phyloP scores from a whole-genome alignment of 371 early-diverging fungal genomes.

The Lichtheimia hyalospora region DNA sequence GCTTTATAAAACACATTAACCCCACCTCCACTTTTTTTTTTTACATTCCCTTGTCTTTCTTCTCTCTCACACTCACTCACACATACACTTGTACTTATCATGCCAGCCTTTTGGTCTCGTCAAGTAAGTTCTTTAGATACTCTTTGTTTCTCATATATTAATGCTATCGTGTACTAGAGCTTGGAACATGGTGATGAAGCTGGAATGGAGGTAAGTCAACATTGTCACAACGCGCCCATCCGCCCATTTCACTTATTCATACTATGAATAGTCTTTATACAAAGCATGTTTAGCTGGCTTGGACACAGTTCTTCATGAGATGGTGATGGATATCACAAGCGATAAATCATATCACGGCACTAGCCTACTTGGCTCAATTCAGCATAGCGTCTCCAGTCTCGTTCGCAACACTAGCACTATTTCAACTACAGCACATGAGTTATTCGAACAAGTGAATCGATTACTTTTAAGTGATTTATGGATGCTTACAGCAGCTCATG shows the following conservation, averaged over 20 bases:
- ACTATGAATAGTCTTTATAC: background rate
- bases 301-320: slow-evolving; percentile 2
- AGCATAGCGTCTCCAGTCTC: background rate
- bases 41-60: background rate
- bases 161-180: no score
- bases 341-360: background rate
- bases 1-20: background rate
- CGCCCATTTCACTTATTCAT: background rate
- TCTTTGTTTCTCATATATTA: no score
- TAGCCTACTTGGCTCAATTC: background rate
- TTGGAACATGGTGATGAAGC: background rate
- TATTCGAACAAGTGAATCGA: background rate
- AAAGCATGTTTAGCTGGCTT: slow-evolving; percentile 9
- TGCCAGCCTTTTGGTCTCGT: background rate
- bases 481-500: background rate
- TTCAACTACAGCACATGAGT: background rate
- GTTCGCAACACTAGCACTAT: background rate
- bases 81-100: background rate
- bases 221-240: no score
- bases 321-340: slow-evolving; percentile 1
- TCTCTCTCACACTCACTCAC: background rate
- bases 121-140: background rate
- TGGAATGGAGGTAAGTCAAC: slow-evolving; percentile 6
- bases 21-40: background rate
- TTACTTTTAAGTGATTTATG: background rate